These are phyloP conservation scores for Scheffersomyces amazonensis DNA, from an alignment of 805 yeast genomes.

Conservation along the genomic window DNA sequence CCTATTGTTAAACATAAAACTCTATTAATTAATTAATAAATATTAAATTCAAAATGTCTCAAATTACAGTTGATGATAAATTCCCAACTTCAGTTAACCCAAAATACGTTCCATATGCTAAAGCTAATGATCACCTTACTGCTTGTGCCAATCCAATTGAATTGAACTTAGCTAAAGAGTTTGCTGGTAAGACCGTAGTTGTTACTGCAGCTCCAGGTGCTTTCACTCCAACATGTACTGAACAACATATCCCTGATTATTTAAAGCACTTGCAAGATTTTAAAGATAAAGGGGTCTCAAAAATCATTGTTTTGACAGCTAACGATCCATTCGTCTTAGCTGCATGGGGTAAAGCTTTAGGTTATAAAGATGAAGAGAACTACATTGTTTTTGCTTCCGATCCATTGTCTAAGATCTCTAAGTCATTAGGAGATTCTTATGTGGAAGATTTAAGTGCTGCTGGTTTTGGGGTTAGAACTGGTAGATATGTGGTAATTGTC, in stretches of 20 bases:
- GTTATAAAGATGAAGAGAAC: constrained; percentile 30
- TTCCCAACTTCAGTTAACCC: constrained; percentile 37
- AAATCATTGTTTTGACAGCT: constrained; percentile 35
- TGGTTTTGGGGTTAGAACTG: constrained; percentile 38
- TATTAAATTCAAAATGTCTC: too few relatives aligned
- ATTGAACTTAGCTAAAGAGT: constrained; percentile 30
- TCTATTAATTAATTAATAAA: too few relatives aligned
- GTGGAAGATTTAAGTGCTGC: constrained; percentile 43
- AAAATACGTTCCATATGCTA: constrained; percentile 41
- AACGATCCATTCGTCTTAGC: constrained; percentile 42
- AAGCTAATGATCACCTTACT: constrained; percentile 29
- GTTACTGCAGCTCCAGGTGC: constrained; percentile 84
- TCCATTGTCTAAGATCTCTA: constrained; percentile 32
- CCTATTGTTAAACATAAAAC: too few relatives aligned
- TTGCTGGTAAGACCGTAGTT: constrained; percentile 53
- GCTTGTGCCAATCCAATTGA: constrained; percentile 38
- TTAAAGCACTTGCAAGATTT: constrained; percentile 46
- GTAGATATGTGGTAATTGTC: constrained; percentile 70
- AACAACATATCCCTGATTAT: constrained; percentile 37
- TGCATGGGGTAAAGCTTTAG: constrained; percentile 48
- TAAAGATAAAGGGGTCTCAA: constrained; percentile 29
- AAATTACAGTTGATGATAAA: constrained; percentile 13
- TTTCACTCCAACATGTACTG: constrained; percentile 61
- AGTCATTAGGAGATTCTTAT: constrained; percentile 50
- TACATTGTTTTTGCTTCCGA: constrained; percentile 40